Evolutionary conservation across 1,284 basidiomycete species (phyloP).

Genomic region (Apiotrichum montevideense): DNA sequence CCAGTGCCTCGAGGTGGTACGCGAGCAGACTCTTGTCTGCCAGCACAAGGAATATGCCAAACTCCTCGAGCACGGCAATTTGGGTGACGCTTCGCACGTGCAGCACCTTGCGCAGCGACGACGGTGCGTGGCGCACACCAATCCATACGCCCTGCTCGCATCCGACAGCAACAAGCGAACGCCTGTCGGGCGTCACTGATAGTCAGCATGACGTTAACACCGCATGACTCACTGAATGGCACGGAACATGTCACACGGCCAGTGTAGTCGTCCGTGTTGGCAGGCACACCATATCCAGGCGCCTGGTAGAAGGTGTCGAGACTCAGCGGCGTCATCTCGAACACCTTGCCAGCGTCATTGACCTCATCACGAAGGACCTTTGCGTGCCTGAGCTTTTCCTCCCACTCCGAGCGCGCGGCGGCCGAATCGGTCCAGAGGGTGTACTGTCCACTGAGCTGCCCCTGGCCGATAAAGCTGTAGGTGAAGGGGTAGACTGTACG

Average conservation of each 20-base stretch:
- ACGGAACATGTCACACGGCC: slow-evolving; percentile 89
- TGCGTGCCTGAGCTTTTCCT: slow-evolving; percentile 79
- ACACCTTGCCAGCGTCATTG: slow-evolving; percentile 86
- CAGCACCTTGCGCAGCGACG: slow-evolving; percentile 79
- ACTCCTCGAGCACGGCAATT: slow-evolving; percentile 88
- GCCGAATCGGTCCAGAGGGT: slow-evolving; percentile 78
- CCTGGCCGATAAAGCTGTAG: slow-evolving; percentile 76
- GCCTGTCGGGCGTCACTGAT: slow-evolving; percentile 70
- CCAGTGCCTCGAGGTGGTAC: slow-evolving; percentile 91
- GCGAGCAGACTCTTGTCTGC: slow-evolving; percentile 66
- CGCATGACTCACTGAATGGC: slow-evolving; percentile 66
- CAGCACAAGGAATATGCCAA: slow-evolving; percentile 89
- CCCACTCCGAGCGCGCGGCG: slow-evolving; percentile 75
- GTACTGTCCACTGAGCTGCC: slow-evolving; percentile 71
- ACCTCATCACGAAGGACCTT: slow-evolving; percentile 75
- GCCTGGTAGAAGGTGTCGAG: slow-evolving; percentile 75
- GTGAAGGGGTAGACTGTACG: slow-evolving; percentile 65
- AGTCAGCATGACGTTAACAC: not conserved
- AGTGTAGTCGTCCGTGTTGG: slow-evolving; percentile 64
- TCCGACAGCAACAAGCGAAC: slow-evolving; percentile 81
- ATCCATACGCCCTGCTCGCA: slow-evolving; percentile 97
- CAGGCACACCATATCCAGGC: slow-evolving; percentile 50
- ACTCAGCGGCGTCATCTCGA: slow-evolving; percentile 79
- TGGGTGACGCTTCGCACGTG: slow-evolving; percentile 87
- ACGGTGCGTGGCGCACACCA: slow-evolving; percentile 78